Percentiles rank a stretch among this genome's conserved stretches.
Conservation (phyloP, 768 basidiomycete genomes). For the Leucosporidium creatinivorum region DNA sequence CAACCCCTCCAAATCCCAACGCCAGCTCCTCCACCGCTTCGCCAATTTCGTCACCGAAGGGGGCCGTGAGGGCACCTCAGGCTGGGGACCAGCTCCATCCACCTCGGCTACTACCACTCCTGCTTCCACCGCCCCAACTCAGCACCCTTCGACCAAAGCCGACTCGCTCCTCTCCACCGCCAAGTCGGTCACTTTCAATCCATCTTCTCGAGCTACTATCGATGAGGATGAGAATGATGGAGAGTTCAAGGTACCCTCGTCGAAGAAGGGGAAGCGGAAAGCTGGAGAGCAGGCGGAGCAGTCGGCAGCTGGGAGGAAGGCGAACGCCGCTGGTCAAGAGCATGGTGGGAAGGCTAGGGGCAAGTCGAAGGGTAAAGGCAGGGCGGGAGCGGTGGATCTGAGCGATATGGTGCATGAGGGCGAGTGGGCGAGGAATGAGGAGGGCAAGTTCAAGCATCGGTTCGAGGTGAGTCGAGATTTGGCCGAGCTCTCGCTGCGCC, state of each 20-base stretch:
- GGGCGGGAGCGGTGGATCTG: conserved; percentile 21
- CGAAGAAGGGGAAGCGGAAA: background rate
- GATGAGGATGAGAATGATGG: conserved; percentile 1
- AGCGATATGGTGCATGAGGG: conserved; percentile 6
- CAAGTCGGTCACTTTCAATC: conserved; percentile 6
- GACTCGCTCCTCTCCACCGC: background rate
- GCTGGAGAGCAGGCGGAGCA: background rate
- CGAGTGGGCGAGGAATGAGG: conserved; percentile 5
- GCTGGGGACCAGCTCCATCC: conserved; percentile 22
- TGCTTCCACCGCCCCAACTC: background rate
- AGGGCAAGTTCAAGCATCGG: conserved; percentile 19
- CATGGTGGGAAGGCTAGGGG: conserved; percentile 29
- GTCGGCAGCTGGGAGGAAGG: background rate
- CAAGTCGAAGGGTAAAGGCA: conserved; percentile 33
- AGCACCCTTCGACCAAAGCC: conserved; percentile 28
- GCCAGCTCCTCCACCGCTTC: conserved; percentile 73
- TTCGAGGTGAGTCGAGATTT: conserved; percentile 46
- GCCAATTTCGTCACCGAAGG: conserved; percentile 59
- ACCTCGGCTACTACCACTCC: background rate
- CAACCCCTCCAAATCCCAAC: conserved; percentile 63
- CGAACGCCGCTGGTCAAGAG: background rate
- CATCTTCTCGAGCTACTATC: background rate
- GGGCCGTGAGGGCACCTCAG: conserved; percentile 27
- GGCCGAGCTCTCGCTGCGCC: conserved; percentile 48
- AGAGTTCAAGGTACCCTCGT: background rate